Evolutionary conservation across 148 eudicot genomes (phyloP), one percentile per base, ranked within the genome.

Genomic region (Rhododendron mucronatum): DNA sequence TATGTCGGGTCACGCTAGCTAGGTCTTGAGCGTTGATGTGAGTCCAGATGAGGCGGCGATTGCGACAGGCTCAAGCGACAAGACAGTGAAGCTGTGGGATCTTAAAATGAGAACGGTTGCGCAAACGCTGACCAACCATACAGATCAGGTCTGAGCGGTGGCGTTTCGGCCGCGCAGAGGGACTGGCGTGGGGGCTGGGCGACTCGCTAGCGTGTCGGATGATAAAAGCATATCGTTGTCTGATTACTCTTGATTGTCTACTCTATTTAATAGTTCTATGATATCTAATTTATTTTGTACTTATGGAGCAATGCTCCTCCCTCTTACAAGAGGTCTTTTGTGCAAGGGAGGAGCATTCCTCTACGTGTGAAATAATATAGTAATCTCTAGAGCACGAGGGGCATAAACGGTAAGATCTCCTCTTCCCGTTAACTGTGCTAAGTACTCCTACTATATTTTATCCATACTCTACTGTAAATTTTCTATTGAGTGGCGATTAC

Each of bases 81-180:
- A 67, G 90, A 93, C 98, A 1, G 98, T 97, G 61, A 93, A 89
- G 89, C 91, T 97, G 12, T 97, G 99, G 98, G 99, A 97, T 81
- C 96, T 94, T 33, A 91, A 91, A 76, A 94, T 93, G 98, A 92
- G 99, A 57, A 93, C 98, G 1, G 95, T 98, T 21, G 88, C 90
- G 45, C 99, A 97, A 91, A 93, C 93, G 39, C 83, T 97, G 91
- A 94, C 91, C 33, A 91, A 91, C 84, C 99, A 97, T 85, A 84
- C 91, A 0, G 99, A 97, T 85, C 95, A 92, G 94, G 99, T 97
- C 3, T 97, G 99, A 98, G 95, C 90, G 2, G 98, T 97, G 85
- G 95, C 95, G 5, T 97, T 97, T 90, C 92, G 93, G 4, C 96
- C 97, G 1, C 92, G 92, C 12, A 90, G 91, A 26, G 92, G 90